Percentiles rank a stretch among this genome's conserved stretches.
Evolutionary conservation across 305 asterid species (phyloP).

Genomic region (Caryopteris hybrid): DNA sequence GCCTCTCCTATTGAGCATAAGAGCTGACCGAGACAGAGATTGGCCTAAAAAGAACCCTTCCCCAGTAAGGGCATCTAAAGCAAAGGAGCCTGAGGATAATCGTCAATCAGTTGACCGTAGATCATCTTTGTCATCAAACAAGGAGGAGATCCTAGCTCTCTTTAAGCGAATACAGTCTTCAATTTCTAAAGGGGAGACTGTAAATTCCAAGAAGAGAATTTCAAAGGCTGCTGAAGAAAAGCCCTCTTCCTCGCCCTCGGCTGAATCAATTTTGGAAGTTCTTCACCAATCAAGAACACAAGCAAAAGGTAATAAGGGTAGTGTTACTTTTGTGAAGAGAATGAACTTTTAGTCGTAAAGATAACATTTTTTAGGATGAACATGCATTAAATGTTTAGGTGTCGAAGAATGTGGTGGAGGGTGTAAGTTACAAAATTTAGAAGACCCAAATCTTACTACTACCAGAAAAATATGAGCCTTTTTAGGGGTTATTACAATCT

Average conservation of each 20-base stretch:
- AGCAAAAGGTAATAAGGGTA: conserved; percentile 37
- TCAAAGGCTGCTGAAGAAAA: conserved; percentile 29
- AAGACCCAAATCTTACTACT: background rate
- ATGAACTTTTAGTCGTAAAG: background rate
- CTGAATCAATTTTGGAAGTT: conserved; percentile 52
- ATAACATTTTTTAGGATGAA: background rate
- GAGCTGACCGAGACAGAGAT: conserved; percentile 39
- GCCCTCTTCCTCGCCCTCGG: conserved; percentile 35
- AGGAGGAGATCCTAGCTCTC: conserved; percentile 69
- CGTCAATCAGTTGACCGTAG: conserved; percentile 23
- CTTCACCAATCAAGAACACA: conserved; percentile 46
- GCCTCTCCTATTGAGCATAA: conserved; percentile 23
- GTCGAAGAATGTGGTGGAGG: background rate
- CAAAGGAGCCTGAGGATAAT: conserved; percentile 24
- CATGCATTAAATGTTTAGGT: background rate
- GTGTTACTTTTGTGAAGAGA: background rate
- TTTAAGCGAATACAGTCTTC: conserved; percentile 61
- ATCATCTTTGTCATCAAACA: conserved; percentile 35
- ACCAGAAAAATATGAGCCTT: background rate
- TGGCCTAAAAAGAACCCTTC: conserved; percentile 18
- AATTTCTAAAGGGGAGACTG: conserved; percentile 42
- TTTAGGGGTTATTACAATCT: background rate
- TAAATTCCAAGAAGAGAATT: conserved; percentile 37
- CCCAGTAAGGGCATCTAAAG: conserved; percentile 27
- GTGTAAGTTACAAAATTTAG: background rate